A percentile compares a stretch with the other conserved stretches of the same genome.
Evolutionary conservation across 768 basidiomycete genomes (phyloP).

Genomic region (Dendrothele bispora): DNA sequence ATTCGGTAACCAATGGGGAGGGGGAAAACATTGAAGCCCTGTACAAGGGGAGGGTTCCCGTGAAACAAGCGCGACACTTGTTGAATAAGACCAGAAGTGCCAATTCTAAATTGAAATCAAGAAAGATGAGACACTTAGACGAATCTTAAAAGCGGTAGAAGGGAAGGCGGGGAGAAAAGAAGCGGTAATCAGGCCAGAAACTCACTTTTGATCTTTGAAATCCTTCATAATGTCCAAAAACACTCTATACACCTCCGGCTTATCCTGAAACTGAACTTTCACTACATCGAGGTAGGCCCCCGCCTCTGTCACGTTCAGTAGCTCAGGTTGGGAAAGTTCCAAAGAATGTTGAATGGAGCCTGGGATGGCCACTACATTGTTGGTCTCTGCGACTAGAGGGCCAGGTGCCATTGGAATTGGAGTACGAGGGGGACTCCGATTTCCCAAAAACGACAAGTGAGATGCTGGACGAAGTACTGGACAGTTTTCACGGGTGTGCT

Average conservation of each 20-base stretch:
- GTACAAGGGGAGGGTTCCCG: conserved; percentile 86
- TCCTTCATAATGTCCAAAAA: conserved; percentile 99
- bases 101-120: conserved; percentile 68
- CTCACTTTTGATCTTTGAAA: conserved; percentile 93
- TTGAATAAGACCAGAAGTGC: conserved; percentile 96
- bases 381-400: conserved; percentile 35
- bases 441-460: conserved; percentile 4
- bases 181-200: no score
- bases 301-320: conserved; percentile 93
- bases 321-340: conserved; percentile 53
- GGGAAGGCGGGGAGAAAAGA: conserved; percentile 14
- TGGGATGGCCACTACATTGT: conserved; percentile 16
- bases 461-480: conserved; percentile 6
- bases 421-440: conserved; percentile 16
- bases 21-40: conserved; percentile 98
- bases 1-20: conserved; percentile 93
- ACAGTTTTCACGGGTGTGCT: conserved; percentile 5
- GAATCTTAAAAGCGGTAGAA: conserved; percentile 14
- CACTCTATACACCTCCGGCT: conserved; percentile 93
- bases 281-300: conserved; percentile 91
- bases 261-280: conserved; percentile 86
- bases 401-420: conserved; percentile 39
- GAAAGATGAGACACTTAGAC: background rate
- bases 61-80: conserved; percentile 92
- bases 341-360: conserved; percentile 31